Conservation (phyloP, 2,329 filamentous ascomycete species). For the Phaeosphaeriaceae sp. region DNA sequence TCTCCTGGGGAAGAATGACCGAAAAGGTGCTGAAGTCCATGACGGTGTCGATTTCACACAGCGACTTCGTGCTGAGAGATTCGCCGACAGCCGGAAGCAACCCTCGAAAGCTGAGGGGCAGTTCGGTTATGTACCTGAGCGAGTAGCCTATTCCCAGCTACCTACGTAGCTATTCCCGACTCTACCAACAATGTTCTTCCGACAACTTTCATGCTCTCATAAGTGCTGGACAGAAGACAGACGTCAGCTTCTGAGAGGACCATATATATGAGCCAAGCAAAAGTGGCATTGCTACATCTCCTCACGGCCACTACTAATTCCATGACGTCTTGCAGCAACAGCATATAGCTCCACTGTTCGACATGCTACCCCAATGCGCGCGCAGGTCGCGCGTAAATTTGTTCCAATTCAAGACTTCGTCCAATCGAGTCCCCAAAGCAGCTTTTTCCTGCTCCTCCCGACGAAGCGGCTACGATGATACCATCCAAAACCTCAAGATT, state of each 20-base stretch:
- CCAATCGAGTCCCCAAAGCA: constrained; percentile 15
- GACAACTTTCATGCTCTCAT: neutral
- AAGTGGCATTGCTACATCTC: neutral
- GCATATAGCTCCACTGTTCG: constrained; percentile 9
- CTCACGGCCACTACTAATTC: neutral
- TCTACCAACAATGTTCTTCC: neutral
- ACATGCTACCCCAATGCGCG: constrained; percentile 24
- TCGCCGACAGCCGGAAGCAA: constrained; percentile 3
- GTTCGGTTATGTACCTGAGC: constrained; percentile 11
- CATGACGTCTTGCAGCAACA: constrained; percentile 13
- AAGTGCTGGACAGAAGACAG: neutral
- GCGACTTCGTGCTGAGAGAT: neutral
- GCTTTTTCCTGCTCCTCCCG: constrained; percentile 39
- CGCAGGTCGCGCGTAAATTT: constrained; percentile 14
- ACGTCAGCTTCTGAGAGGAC: neutral
- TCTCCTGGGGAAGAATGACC: neutral
- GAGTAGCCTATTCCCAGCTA: constrained; percentile 9
- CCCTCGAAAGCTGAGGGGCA: constrained; percentile 6
- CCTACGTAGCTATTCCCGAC: neutral
- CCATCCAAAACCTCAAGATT: constrained; percentile 72
- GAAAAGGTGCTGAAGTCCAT: neutral
- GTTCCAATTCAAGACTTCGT: constrained; percentile 4
- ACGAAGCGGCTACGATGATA: constrained; percentile 63
- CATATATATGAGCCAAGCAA: neutral
- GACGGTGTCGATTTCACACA: neutral